These are phyloP conservation scores for Truncatella angustata DNA, from an alignment of 2,329 filamentous ascomycete species.

Conservation along the genomic window DNA sequence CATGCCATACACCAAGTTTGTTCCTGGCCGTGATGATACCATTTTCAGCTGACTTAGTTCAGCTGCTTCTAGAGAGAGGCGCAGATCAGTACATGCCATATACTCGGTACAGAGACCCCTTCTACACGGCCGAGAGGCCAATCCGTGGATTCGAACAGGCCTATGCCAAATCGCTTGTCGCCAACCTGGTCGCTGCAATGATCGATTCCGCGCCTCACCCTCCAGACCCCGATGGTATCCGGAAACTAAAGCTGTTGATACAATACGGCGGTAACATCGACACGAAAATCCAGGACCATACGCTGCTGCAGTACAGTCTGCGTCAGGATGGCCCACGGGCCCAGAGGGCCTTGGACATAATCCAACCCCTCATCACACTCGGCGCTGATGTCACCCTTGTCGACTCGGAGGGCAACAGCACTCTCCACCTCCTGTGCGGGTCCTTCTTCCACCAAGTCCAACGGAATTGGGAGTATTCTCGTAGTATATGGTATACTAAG, in stretches of 20 bases:
- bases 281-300: not conserved
- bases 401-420: not conserved
- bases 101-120: not conserved
- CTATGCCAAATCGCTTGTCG: constrained; percentile 2
- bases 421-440: constrained; percentile 3
- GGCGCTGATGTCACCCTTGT: constrained; percentile 3
- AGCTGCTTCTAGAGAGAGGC: constrained; percentile 5
- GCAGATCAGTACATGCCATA: constrained; percentile 1
- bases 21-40: constrained; percentile 3
- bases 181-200: constrained; percentile 4
- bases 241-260: not conserved
- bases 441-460: not conserved
- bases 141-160: not conserved
- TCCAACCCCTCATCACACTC: not conserved
- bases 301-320: constrained; percentile 1
- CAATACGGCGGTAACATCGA: not conserved
- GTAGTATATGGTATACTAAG: not conserved
- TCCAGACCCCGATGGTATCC: not conserved
- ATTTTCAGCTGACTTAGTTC: constrained; percentile 1
- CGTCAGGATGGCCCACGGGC: not conserved
- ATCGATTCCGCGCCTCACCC: not conserved
- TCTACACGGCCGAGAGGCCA: not conserved
- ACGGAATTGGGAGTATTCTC: not conserved
- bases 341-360: not conserved
- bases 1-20: constrained; percentile 4